These are phyloP conservation scores for Phytophthora sp. DNA, from an alignment of 352 stramenopile genomes.

Conservation along the genomic window DNA sequence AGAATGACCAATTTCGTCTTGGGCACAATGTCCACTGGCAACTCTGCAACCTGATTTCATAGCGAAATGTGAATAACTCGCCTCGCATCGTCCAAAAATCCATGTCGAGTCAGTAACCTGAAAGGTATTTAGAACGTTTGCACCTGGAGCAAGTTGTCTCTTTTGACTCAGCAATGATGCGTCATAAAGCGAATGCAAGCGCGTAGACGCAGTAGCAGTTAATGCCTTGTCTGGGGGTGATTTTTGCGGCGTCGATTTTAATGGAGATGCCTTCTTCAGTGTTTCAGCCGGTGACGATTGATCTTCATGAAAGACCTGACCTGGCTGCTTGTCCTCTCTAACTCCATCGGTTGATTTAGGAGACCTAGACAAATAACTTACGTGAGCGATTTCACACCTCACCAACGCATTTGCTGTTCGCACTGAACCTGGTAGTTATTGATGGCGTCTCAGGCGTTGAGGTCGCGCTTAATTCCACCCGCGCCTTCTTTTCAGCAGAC, in stretches of 20 bases:
- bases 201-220: conserved; percentile 17
- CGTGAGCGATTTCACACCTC: conserved; percentile 4
- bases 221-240: not conserved
- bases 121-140: conserved; percentile 34
- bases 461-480: not conserved
- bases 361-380: conserved; percentile 5
- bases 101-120: conserved; percentile 19
- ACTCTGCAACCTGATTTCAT: conserved; percentile 35
- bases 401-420: not conserved
- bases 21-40: conserved; percentile 67
- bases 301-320: not conserved
- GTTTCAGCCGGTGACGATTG: not conserved
- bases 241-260: not conserved
- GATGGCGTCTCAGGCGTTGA: not conserved
- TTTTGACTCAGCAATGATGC: conserved; percentile 28
- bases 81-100: not conserved
- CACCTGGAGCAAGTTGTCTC: conserved; percentile 13
- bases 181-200: conserved; percentile 51
- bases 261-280: conserved; percentile 4
- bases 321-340: not conserved
- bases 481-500: conserved; percentile 21
- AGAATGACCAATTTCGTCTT: conserved; percentile 68
- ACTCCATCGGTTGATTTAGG: not conserved
- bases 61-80: conserved; percentile 1
- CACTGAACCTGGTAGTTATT: conserved; percentile 19